phyloP scores from a whole-genome alignment of 2,329 filamentous ascomycete genomes.

The Thelonectria olida region DNA sequence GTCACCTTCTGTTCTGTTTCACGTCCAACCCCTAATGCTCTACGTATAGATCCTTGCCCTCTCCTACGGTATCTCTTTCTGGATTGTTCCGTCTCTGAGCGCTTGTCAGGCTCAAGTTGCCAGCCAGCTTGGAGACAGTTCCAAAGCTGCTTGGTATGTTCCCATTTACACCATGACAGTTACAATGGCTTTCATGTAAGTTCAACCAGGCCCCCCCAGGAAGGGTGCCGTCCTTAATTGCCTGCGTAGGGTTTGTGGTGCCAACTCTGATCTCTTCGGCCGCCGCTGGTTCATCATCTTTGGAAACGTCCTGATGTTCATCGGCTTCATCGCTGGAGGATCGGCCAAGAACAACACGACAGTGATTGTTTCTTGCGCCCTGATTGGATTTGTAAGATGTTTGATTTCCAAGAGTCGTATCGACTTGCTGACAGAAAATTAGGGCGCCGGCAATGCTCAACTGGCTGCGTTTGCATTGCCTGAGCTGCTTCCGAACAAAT shows the following conservation, averaged over 20 bases:
- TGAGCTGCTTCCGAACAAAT: conserved; percentile 59
- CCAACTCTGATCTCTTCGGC: conserved; percentile 58
- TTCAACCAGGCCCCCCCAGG: background rate
- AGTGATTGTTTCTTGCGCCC: conserved; percentile 50
- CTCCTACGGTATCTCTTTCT: conserved; percentile 50
- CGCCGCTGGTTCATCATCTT: conserved; percentile 37
- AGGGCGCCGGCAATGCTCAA: conserved; percentile 54
- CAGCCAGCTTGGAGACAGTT: conserved; percentile 46
- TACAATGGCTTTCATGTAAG: conserved; percentile 50
- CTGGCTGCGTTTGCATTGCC: conserved; percentile 56
- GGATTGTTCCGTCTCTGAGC: conserved; percentile 48
- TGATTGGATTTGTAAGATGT: conserved; percentile 49
- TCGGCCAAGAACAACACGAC: conserved; percentile 50
- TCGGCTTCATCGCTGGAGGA: conserved; percentile 42
- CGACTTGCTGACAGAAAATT: background rate
- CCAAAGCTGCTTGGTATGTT: conserved; percentile 46
- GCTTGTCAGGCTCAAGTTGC: conserved; percentile 43
- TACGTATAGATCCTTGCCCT: conserved; percentile 43
- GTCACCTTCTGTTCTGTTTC: no score
- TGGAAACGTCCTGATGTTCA: conserved; percentile 19
- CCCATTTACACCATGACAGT: conserved; percentile 51
- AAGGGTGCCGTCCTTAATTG: no score
- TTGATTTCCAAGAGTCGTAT: background rate
- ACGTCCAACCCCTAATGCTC: background rate
- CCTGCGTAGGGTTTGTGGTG: conserved; percentile 42